Conservation (phyloP, 2,329 filamentous ascomycete genomes). For the Xylariomycetidae sp. region DNA sequence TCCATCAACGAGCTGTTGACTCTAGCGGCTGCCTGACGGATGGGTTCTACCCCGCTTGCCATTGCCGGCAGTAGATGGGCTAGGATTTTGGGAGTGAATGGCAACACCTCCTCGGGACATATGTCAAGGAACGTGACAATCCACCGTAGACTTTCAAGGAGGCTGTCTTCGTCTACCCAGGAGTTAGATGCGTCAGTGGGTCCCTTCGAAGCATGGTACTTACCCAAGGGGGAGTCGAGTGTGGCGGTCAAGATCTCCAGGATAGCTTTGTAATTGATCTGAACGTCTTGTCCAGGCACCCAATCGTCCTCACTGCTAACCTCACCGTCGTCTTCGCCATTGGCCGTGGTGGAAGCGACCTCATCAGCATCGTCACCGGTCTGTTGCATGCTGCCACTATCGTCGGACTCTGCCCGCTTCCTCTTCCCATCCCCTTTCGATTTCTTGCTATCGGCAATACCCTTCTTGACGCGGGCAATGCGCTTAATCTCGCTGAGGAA, state of each 20-base stretch:
- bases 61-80: constrained; percentile 90
- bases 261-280: constrained; percentile 88
- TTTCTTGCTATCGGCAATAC: constrained; percentile 79
- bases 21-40: constrained; percentile 78
- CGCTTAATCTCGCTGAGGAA: constrained; percentile 92
- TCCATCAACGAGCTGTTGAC: constrained; percentile 91
- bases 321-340: constrained; percentile 48
- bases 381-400: constrained; percentile 55
- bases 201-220: constrained; percentile 16
- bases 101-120: constrained; percentile 90
- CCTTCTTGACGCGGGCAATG: constrained; percentile 87
- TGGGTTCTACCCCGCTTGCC: constrained; percentile 84
- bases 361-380: constrained; percentile 56
- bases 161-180: constrained; percentile 73
- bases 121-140: constrained; percentile 96
- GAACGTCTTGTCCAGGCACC: constrained; percentile 94
- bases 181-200: constrained; percentile 11
- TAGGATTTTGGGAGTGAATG: constrained; percentile 87
- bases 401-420: constrained; percentile 64
- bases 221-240: constrained; percentile 74
- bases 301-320: constrained; percentile 79
- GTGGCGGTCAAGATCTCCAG: constrained; percentile 87
- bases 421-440: constrained; percentile 60
- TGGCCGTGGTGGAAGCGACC: constrained; percentile 49
- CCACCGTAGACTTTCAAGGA: constrained; percentile 88